Conservation (phyloP, 208 protist species). For the Leishmania aethiopica region DNA sequence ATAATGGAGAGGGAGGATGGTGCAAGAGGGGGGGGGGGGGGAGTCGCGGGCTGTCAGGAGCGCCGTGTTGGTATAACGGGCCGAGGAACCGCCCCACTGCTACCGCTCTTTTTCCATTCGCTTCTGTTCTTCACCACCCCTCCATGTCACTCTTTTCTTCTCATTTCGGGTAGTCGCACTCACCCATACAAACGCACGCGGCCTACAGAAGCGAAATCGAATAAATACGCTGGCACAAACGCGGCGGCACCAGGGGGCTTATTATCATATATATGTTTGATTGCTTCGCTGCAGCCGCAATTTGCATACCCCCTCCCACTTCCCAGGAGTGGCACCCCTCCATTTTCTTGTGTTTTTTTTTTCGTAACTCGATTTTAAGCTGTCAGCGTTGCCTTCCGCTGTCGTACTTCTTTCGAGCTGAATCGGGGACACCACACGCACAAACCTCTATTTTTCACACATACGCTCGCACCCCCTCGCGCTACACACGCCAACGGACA, state of each 20-base stretch:
- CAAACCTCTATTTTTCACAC: not conserved
- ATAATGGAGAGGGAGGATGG: not conserved
- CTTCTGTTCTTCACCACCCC: not conserved
- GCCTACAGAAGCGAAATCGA: not conserved
- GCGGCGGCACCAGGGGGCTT: not conserved
- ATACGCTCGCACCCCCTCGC: not conserved
- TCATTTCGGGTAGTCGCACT: not conserved
- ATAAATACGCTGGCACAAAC: not conserved
- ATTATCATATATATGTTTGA: too few relatives aligned
- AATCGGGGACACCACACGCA: not conserved
- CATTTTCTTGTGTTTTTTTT: not conserved
- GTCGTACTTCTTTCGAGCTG: not conserved
- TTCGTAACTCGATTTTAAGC: not conserved
- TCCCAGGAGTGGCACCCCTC: too few relatives aligned
- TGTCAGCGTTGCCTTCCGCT: not conserved
- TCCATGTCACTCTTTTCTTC: not conserved
- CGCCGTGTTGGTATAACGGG: not conserved
- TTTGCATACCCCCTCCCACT: not conserved
- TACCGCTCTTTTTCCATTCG: too few relatives aligned
- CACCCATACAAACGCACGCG: not conserved
- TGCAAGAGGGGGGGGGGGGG: not conserved
- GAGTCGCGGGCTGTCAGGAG: not conserved
- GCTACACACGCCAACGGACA: not conserved
- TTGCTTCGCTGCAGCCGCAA: not conserved
- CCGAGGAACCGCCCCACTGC: not conserved